A percentile compares a stretch with the other conserved stretches of the same genome.
Conservation (phyloP, 2,329 filamentous ascomycete genomes). For the Capronia epimyces region DNA sequence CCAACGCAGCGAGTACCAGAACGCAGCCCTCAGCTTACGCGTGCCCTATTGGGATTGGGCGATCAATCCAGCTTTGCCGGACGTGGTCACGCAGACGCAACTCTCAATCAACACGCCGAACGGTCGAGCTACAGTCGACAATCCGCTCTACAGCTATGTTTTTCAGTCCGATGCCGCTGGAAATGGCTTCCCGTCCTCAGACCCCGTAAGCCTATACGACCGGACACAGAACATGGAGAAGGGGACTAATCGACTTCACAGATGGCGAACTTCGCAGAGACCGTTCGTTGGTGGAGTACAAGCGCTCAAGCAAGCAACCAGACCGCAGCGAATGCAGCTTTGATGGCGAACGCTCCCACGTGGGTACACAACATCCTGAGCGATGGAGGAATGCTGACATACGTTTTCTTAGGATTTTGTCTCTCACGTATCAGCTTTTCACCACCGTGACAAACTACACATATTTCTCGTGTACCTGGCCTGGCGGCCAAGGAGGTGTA, state of each 20-base stretch:
- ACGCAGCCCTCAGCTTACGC: conserved; percentile 40
- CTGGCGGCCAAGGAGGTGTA: conserved; percentile 9
- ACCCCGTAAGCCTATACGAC: conserved; percentile 12
- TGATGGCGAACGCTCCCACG: conserved; percentile 24
- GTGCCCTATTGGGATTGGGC: conserved; percentile 50
- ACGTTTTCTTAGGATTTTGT: conserved; percentile 13
- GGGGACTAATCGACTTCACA: conserved; percentile 2
- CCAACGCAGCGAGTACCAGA: conserved; percentile 45
- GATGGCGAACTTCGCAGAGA: conserved; percentile 21
- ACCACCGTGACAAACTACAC: conserved; percentile 31
- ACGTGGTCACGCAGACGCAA: conserved; percentile 36
- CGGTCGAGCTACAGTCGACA: conserved; percentile 38
- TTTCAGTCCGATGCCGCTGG: conserved; percentile 23
- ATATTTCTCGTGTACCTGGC: conserved; percentile 22
- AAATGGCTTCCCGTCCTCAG: conserved; percentile 26
- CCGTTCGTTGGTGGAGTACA: conserved; percentile 25
- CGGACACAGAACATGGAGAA: not conserved
- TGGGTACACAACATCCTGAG: conserved; percentile 1
- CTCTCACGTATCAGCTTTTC: conserved; percentile 31
- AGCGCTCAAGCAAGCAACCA: conserved; percentile 21
- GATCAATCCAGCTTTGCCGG: conserved; percentile 33
- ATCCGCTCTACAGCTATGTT: conserved; percentile 45
- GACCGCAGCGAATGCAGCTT: conserved; percentile 19
- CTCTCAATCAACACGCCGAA: conserved; percentile 42
- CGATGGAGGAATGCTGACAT: conserved; percentile 1